phyloP scores from a whole-genome alignment of 331 rosid species.

The Rhamnella rubrinervis region DNA sequence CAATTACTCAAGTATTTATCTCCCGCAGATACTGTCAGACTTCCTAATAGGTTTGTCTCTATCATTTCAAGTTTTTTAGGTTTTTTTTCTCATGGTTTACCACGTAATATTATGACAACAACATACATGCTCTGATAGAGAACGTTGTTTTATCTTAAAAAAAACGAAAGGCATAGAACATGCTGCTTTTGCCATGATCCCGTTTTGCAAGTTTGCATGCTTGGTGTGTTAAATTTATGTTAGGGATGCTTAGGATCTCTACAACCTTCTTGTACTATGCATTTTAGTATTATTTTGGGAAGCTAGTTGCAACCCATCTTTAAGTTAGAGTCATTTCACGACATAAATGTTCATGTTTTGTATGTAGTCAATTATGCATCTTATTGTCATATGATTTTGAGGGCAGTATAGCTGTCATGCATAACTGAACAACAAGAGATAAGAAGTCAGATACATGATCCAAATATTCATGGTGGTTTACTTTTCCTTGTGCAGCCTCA shows the following conservation, averaged over 20 bases:
- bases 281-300: constrained; percentile 1
- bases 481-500: constrained; percentile 63
- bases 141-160: not conserved
- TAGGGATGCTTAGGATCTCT: not conserved
- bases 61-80: constrained; percentile 14
- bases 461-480: constrained; percentile 21
- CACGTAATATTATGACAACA: not conserved
- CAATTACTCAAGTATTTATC: constrained; percentile 75
- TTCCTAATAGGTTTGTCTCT: constrained; percentile 71
- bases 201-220: constrained; percentile 2
- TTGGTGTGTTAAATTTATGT: not conserved
- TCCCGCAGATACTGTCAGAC: constrained; percentile 58
- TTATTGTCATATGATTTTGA: not conserved
- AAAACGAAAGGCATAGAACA: not conserved
- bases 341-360: not conserved
- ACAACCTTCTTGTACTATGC: constrained; percentile 8
- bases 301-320: not conserved
- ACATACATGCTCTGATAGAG: not conserved
- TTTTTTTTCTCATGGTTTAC: constrained; percentile 11
- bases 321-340: not conserved
- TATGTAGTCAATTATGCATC: not conserved
- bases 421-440: not conserved
- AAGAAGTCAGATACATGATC: not conserved
- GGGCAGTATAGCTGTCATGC: not conserved
- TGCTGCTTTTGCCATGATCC: not conserved